These are phyloP conservation scores for Globisporangium recalcitrans DNA, from an alignment of 352 stramenopile genomes.

Conservation along the genomic window DNA sequence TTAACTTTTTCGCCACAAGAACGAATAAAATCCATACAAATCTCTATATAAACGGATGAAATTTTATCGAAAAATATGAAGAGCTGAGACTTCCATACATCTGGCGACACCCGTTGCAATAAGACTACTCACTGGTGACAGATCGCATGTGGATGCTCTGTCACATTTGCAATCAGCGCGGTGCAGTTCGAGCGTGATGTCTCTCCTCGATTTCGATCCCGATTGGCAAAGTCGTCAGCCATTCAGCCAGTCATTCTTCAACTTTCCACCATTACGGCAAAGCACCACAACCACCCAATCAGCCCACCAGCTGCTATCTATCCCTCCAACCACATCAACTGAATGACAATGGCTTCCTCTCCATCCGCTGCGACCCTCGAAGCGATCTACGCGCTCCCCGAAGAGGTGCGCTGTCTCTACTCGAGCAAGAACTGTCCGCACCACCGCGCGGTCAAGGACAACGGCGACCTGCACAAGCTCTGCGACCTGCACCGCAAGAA, in stretches of 20 bases:
- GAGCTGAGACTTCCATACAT: not conserved
- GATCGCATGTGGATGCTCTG: not conserved
- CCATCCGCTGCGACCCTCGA: slow-evolving; percentile 13
- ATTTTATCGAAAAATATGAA: not conserved
- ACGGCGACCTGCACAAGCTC: slow-evolving; percentile 46
- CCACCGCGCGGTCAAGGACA: slow-evolving; percentile 37
- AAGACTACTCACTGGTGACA: not conserved
- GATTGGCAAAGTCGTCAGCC: not conserved
- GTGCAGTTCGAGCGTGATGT: not conserved
- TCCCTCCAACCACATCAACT: not conserved
- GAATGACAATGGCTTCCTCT: slow-evolving; percentile 8
- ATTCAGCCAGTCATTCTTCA: slow-evolving; percentile 3
- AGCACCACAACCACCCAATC: not conserved
- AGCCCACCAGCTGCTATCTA: not conserved
- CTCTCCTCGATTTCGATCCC: not conserved
- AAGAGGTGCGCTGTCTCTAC: slow-evolving; percentile 31
- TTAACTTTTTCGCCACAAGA: not conserved
- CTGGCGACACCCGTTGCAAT: not conserved
- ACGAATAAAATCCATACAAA: not conserved
- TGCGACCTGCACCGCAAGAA: slow-evolving; percentile 56
- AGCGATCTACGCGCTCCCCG: slow-evolving; percentile 15
- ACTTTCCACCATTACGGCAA: not conserved
- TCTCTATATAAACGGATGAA: not conserved
- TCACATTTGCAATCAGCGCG: not conserved
- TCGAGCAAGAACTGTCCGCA: slow-evolving; percentile 53